A percentile compares a stretch with the other conserved stretches of the same genome.
Conservation (phyloP, 192 early-diverging fungal species). For the Coemansia javaensis region DNA sequence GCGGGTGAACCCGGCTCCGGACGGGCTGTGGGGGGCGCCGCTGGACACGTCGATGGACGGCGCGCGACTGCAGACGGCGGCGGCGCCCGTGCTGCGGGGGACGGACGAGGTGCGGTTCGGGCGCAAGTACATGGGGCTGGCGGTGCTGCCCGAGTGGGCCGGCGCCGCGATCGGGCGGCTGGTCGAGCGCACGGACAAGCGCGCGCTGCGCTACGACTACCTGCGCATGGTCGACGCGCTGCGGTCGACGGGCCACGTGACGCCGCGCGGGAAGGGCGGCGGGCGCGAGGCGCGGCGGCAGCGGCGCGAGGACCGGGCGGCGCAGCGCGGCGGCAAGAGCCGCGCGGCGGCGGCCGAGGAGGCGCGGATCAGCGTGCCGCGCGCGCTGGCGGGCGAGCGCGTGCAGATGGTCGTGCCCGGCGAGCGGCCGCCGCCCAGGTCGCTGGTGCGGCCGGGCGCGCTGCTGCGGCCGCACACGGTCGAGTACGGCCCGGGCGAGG, state of each 20-base stretch:
- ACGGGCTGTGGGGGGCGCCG: no score
- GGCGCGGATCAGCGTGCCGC: background rate
- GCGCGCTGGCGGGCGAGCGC: conserved; percentile 29
- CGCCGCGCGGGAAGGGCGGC: conserved; percentile 31
- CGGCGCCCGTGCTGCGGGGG: conserved; percentile 26
- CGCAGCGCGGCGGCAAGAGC: background rate
- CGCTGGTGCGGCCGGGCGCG: conserved; percentile 20
- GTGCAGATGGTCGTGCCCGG: conserved; percentile 19
- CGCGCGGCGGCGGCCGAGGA: background rate
- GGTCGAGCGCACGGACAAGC: conserved; percentile 4
- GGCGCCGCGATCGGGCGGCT: conserved; percentile 3
- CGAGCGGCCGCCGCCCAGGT: conserved; percentile 24
- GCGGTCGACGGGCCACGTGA: conserved; percentile 32
- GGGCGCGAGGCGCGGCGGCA: conserved; percentile 16
- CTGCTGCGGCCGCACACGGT: conserved; percentile 59
- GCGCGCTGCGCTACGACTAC: conserved; percentile 27
- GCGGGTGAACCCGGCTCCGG: no score
- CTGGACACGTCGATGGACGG: no score
- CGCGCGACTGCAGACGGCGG: no score
- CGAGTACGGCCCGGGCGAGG: conserved; percentile 66
- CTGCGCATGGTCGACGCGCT: conserved; percentile 36
- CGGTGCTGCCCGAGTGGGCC: conserved; percentile 16
- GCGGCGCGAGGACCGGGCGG: background rate
- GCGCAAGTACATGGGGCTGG: conserved; percentile 45
- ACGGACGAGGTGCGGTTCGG: conserved; percentile 48